Percentiles rank a stretch among this genome's conserved stretches.
These are phyloP conservation scores for Populus hybrid DNA, from an alignment of 441 rosid genomes.

Conservation along the genomic window DNA sequence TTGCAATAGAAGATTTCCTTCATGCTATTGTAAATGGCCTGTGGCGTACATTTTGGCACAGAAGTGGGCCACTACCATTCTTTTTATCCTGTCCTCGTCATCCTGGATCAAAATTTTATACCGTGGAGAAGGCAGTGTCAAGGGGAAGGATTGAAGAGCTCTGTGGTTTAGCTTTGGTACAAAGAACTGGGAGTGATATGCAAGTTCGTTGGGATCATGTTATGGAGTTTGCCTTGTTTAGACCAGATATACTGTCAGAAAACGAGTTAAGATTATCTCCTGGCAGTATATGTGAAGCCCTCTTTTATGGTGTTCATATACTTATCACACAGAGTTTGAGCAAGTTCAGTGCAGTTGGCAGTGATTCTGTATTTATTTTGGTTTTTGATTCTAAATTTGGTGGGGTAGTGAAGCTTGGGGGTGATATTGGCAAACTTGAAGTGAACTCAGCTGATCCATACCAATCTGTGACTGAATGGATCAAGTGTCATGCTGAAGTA, in stretches of 20 bases:
- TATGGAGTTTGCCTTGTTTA: slow-evolving; percentile 42
- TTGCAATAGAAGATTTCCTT: slow-evolving; percentile 58
- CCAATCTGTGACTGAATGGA: slow-evolving; percentile 46
- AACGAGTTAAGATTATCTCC: slow-evolving; percentile 45
- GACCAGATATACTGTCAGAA: slow-evolving; percentile 41
- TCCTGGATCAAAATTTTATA: slow-evolving; percentile 54
- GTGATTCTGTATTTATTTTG: slow-evolving; percentile 42
- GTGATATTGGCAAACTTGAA: slow-evolving; percentile 46
- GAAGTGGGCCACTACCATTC: slow-evolving; percentile 48
- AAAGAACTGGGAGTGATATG: slow-evolving; percentile 32
- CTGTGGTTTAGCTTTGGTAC: slow-evolving; percentile 51
- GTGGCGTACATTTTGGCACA: slow-evolving; percentile 70
- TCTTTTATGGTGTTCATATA: slow-evolving; percentile 55
- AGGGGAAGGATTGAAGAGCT: slow-evolving; percentile 52
- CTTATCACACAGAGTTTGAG: slow-evolving; percentile 50
- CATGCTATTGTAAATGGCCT: slow-evolving; percentile 44
- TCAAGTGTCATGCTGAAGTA: slow-evolving; percentile 47
- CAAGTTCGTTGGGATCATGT: slow-evolving; percentile 56
- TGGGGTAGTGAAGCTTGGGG: slow-evolving; percentile 59
- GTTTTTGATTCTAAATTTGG: slow-evolving; percentile 67
- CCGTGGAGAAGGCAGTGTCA: slow-evolving; percentile 51
- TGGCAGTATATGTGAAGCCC: slow-evolving; percentile 53
- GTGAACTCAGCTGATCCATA: slow-evolving; percentile 36
- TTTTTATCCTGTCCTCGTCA: slow-evolving; percentile 40
- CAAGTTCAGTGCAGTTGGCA: slow-evolving; percentile 28